These are phyloP conservation scores for Colletotrichum tofieldiae DNA, from an alignment of 2,329 filamentous ascomycete genomes.

Conservation along the genomic window DNA sequence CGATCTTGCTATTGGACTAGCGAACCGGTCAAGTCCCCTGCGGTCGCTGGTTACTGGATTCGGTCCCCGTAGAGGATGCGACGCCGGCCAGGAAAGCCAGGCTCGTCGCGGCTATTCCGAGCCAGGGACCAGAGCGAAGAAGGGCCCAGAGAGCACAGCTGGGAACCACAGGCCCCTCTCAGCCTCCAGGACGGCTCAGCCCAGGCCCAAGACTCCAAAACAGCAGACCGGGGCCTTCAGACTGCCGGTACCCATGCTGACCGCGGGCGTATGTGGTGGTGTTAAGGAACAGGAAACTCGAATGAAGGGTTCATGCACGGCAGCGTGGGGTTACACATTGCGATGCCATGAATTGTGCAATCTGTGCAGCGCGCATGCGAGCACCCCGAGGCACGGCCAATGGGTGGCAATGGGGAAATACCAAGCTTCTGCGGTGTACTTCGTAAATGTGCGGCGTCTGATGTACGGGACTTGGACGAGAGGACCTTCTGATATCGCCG, in stretches of 20 bases:
- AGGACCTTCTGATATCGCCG: constrained; percentile 3
- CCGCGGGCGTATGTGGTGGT: constrained; percentile 31
- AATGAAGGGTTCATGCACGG: constrained; percentile 30
- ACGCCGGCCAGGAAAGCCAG: constrained; percentile 18
- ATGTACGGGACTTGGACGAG: constrained; percentile 16
- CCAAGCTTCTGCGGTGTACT: constrained; percentile 14
- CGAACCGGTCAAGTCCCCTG: constrained; percentile 13
- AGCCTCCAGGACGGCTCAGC: constrained; percentile 18
- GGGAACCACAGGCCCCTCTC: neutral
- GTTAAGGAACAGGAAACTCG: constrained; percentile 39
- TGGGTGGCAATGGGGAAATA: constrained; percentile 5
- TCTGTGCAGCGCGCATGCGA: neutral
- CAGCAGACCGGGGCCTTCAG: constrained; percentile 19
- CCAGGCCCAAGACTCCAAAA: constrained; percentile 33
- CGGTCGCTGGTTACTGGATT: constrained; percentile 8
- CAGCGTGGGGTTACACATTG: constrained; percentile 23
- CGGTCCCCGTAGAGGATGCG: constrained; percentile 11
- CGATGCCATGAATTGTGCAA: constrained; percentile 11
- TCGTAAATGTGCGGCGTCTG: constrained; percentile 21
- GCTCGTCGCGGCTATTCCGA: neutral
- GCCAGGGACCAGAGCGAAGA: neutral
- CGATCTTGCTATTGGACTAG: constrained; percentile 21
- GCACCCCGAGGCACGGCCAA: neutral
- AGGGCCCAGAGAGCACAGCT: constrained; percentile 6
- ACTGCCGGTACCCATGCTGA: constrained; percentile 27